Conservation (phyloP, 257 asterid species). For the Solanum chiquidenum region DNA sequence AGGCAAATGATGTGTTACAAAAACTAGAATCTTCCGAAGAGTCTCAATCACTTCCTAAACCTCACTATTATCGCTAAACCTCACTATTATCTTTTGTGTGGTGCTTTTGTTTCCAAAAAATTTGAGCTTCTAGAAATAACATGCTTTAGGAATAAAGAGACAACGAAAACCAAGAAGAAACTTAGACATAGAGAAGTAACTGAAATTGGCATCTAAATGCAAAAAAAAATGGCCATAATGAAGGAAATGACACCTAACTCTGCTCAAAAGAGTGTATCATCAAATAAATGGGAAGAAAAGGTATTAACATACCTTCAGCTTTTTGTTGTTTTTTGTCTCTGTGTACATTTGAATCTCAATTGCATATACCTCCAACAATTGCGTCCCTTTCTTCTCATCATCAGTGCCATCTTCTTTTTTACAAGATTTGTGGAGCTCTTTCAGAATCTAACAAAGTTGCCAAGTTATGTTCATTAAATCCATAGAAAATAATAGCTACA, state of each 20-base stretch:
- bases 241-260: not conserved
- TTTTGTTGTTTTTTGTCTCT: conserved; percentile 93
- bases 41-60: not conserved
- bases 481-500: not conserved
- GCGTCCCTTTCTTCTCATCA: conserved; percentile 98
- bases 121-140: not conserved
- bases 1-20: not conserved
- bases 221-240: not conserved
- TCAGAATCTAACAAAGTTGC: conserved; percentile 50
- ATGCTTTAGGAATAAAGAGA: not conserved
- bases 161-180: not conserved
- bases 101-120: not conserved
- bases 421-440: conserved; percentile 97
- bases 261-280: not conserved
- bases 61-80: too few species aligned
- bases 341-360: conserved; percentile 98
- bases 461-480: not conserved
- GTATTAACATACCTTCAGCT: conserved; percentile 54
- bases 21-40: not conserved
- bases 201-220: not conserved
- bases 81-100: not conserved
- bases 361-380: conserved; percentile 90
- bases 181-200: not conserved
- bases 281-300: not conserved
- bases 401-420: conserved; percentile 94